Conservation (phyloP, 495 filamentous ascomycete species). For the Lasiosphaeriaceae sp. region DNA sequence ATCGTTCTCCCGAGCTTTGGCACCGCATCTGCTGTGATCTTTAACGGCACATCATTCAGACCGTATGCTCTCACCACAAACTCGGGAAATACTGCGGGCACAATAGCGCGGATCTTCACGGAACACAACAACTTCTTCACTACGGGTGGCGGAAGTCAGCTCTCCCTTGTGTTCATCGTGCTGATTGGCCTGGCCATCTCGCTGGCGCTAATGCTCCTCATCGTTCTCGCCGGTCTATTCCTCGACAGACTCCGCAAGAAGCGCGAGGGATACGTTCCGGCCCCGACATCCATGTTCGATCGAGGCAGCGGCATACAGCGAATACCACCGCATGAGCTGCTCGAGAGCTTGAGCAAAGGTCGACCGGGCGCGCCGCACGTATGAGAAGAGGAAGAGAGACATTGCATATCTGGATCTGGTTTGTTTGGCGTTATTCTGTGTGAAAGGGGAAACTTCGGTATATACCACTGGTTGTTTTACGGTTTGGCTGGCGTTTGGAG, state of each 20-base stretch:
- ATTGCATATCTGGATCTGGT: background rate
- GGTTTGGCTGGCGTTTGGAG: slow-evolving; percentile 1
- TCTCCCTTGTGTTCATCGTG: slow-evolving; percentile 82
- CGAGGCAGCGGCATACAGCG: slow-evolving; percentile 71
- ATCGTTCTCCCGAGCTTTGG: slow-evolving; percentile 74
- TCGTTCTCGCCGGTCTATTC: slow-evolving; percentile 80
- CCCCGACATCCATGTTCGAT: slow-evolving; percentile 69
- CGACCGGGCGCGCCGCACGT: slow-evolving; percentile 40
- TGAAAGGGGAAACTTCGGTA: background rate
- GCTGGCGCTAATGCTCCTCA: slow-evolving; percentile 78
- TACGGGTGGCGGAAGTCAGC: slow-evolving; percentile 31
- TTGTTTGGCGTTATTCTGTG: slow-evolving; percentile 5
- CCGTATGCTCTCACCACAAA: slow-evolving; percentile 79
- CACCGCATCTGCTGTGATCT: slow-evolving; percentile 78
- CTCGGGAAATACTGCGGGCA: slow-evolving; percentile 58
- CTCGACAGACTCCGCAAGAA: slow-evolving; percentile 79
- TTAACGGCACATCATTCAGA: slow-evolving; percentile 69
- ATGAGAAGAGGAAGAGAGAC: slow-evolving; percentile 16
- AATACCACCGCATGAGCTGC: slow-evolving; percentile 77
- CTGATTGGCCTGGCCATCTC: slow-evolving; percentile 90
- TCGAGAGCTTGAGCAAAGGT: slow-evolving; percentile 48
- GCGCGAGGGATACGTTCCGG: slow-evolving; percentile 81
- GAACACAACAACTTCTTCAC: slow-evolving; percentile 66
- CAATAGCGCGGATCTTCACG: slow-evolving; percentile 74
- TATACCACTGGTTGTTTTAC: slow-evolving; percentile 1